Evolutionary conservation across 2,329 filamentous ascomycete genomes (phyloP).

Genomic region (Neopestalotiopsis clavispora): DNA sequence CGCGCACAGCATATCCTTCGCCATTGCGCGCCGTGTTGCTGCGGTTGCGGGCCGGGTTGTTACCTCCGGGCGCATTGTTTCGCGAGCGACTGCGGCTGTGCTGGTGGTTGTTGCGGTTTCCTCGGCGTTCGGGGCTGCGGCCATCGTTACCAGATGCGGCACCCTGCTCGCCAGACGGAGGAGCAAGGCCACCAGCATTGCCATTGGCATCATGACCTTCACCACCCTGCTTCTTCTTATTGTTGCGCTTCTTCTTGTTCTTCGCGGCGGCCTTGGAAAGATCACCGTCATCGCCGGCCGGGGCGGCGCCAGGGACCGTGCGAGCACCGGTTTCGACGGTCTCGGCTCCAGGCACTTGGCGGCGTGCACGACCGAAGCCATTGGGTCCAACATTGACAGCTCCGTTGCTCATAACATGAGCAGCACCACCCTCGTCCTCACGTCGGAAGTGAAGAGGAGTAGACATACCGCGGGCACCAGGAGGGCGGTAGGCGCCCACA

Average conservation of each 20-base stretch:
- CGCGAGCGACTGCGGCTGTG: slow-evolving; percentile 58
- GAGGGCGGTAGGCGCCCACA: slow-evolving; percentile 94
- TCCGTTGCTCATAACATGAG: slow-evolving; percentile 81
- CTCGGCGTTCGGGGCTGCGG: slow-evolving; percentile 71
- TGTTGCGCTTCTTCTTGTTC: slow-evolving; percentile 98
- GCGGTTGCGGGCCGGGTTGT: slow-evolving; percentile 53
- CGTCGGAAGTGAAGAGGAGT: slow-evolving; percentile 96
- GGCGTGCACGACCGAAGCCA: slow-evolving; percentile 78
- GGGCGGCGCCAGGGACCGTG: slow-evolving; percentile 70
- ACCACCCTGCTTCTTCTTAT: slow-evolving; percentile 84
- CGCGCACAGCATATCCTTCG: slow-evolving; percentile 34
- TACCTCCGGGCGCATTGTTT: slow-evolving; percentile 49
- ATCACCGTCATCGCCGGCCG: slow-evolving; percentile 70
- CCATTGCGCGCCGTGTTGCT: slow-evolving; percentile 53
- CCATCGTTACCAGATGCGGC: slow-evolving; percentile 55
- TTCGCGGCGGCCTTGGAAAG: slow-evolving; percentile 86
- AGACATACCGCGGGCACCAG: slow-evolving; percentile 84
- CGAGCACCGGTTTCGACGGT: slow-evolving; percentile 59
- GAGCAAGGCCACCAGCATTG: slow-evolving; percentile 48
- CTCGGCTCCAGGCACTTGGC: slow-evolving; percentile 88
- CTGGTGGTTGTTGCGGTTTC: slow-evolving; percentile 57
- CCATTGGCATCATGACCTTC: slow-evolving; percentile 59
- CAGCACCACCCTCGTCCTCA: slow-evolving; percentile 93
- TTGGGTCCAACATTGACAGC: slow-evolving; percentile 72
- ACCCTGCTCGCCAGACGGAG: slow-evolving; percentile 46